These are phyloP conservation scores for Rhodosporidiobolus odoratus DNA, from an alignment of 768 basidiomycete genomes.

Conservation along the genomic window DNA sequence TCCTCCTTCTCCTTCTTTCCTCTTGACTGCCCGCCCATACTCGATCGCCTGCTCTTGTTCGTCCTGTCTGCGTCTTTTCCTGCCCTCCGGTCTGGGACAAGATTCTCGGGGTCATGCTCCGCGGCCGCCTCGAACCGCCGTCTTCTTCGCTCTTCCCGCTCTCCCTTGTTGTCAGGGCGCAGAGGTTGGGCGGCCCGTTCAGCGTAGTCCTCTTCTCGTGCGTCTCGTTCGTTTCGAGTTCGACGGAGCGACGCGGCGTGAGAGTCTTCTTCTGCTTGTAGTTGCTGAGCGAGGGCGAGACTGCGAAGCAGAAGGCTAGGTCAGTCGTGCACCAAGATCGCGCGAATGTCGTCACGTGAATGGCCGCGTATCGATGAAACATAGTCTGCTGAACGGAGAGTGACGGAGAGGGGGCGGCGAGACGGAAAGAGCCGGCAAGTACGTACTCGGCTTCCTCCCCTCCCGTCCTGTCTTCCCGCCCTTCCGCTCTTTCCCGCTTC, in stretches of 20 bases:
- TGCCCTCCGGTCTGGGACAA: too few species aligned
- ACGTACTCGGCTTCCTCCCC: conserved; percentile 55
- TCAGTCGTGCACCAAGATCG: too few species aligned
- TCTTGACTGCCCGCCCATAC: conserved; percentile 30
- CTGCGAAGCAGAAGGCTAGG: conserved; percentile 46
- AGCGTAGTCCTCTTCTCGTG: conserved; percentile 36
- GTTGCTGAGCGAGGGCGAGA: conserved; percentile 62
- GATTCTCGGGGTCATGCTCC: background rate
- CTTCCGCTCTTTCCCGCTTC: conserved; percentile 43
- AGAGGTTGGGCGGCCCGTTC: too few species aligned
- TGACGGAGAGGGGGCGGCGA: background rate
- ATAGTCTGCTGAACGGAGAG: background rate
- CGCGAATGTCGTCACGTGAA: too few species aligned
- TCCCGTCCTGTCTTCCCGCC: conserved; percentile 47
- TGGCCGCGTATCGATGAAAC: too few species aligned
- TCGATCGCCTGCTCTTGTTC: conserved; percentile 44
- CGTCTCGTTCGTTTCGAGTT: conserved; percentile 42
- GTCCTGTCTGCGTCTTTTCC: too few species aligned
- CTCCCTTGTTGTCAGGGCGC: too few species aligned
- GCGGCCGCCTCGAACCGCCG: conserved; percentile 2
- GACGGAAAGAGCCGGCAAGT: conserved; percentile 9
- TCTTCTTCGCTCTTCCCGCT: conserved; percentile 3
- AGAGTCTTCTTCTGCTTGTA: conserved; percentile 76
- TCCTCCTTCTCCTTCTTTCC: conserved; percentile 24
- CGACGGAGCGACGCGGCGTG: conserved; percentile 36